Evolutionary conservation across 2,329 filamentous ascomycete species (phyloP).

Genomic region (Trichoderma polysporum): DNA sequence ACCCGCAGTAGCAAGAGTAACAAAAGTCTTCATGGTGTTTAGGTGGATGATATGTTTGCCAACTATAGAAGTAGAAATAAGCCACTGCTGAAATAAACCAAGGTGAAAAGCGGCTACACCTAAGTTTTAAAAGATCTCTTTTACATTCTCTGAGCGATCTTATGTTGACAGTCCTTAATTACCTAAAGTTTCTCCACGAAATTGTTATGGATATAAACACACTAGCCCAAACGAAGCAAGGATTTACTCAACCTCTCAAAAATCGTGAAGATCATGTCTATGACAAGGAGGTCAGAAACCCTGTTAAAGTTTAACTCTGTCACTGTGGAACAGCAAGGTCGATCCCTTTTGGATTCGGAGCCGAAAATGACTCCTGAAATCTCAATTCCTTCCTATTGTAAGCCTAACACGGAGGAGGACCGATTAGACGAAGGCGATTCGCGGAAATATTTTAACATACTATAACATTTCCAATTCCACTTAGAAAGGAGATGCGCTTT

Average conservation of each 20-base stretch:
- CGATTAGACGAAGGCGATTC: background rate
- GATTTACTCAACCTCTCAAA: background rate
- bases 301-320: background rate
- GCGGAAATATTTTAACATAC: background rate
- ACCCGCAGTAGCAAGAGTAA: slow-evolving; percentile 3
- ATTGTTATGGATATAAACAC: background rate
- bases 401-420: background rate
- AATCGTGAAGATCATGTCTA: background rate
- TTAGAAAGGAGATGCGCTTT: background rate
- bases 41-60: background rate
- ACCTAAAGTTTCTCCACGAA: no score
- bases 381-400: background rate
- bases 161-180: background rate
- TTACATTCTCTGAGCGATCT: background rate
- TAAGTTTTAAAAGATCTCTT: background rate
- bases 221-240: background rate
- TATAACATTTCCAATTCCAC: background rate
- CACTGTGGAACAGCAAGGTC: background rate
- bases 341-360: background rate
- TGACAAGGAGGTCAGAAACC: background rate
- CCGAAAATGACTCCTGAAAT: background rate
- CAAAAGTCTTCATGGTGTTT: slow-evolving; percentile 22
- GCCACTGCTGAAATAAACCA: background rate
- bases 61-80: background rate
- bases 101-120: background rate